Percentiles rank a stretch among this genome's conserved stretches.
These are phyloP conservation scores for Magnolia sinica DNA, from an alignment of 164 flowering plant species.

Conservation along the genomic window DNA sequence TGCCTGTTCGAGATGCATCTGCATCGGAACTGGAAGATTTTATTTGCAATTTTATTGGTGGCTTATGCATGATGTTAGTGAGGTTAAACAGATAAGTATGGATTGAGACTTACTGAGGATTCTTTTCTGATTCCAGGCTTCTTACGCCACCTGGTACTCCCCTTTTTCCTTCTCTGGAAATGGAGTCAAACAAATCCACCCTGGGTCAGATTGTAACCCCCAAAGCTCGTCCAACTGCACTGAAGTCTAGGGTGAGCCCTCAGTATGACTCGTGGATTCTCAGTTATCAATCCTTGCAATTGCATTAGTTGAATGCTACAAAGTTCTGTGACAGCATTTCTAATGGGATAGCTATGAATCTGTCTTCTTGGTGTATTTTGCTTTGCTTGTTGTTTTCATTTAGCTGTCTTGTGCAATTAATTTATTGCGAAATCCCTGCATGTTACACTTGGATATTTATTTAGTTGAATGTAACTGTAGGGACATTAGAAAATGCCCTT, in stretches of 20 bases:
- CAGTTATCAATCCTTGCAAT: not conserved
- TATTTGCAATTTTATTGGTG: not conserved
- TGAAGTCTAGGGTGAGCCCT: conserved; percentile 59
- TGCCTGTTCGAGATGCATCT: not conserved
- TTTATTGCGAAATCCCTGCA: not conserved
- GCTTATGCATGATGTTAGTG: not conserved
- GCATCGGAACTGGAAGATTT: not conserved
- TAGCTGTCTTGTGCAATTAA: not conserved
- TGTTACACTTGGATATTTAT: too few species aligned
- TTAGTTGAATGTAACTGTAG: not conserved
- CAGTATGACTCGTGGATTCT: not conserved
- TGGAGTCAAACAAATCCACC: conserved; percentile 52
- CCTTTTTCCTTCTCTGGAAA: conserved; percentile 74
- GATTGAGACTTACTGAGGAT: not conserved
- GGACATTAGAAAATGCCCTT: not conserved
- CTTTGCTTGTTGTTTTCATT: not conserved
- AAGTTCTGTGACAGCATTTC: not conserved
- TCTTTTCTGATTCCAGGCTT: conserved; percentile 60
- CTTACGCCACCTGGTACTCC: conserved; percentile 92
- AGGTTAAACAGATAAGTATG: not conserved
- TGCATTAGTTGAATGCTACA: not conserved
- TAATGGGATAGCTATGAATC: not conserved
- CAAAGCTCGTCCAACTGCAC: conserved; percentile 48
- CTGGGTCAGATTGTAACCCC: conserved; percentile 50
- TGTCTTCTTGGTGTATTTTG: not conserved